Percentiles rank a stretch among this genome's conserved stretches.
Evolutionary conservation across 164 flowering plant species (phyloP).

Genomic region (Magnolia sinica): DNA sequence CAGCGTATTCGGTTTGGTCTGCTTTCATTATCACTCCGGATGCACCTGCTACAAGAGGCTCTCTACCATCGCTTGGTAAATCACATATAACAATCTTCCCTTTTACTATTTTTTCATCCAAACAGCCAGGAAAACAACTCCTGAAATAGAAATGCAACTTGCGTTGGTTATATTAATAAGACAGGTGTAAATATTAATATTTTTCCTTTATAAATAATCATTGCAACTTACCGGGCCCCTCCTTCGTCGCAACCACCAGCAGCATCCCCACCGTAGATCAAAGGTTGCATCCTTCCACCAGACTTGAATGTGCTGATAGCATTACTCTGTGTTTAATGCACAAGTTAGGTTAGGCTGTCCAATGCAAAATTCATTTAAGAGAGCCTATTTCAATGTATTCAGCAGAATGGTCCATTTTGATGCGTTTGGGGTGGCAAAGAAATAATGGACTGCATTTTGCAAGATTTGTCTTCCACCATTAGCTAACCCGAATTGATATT

Average conservation of each 20-base stretch:
- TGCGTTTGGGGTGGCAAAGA: too few species aligned
- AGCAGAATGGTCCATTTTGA: too few species aligned
- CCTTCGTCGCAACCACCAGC: background rate
- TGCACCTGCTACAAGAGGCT: constrained; percentile 27
- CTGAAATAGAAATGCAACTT: constrained; percentile 17
- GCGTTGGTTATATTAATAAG: background rate
- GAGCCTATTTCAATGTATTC: background rate
- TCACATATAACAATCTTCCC: constrained; percentile 63
- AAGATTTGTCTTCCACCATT: too few species aligned
- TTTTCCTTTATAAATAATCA: background rate
- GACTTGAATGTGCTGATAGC: constrained; percentile 2
- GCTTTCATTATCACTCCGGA: constrained; percentile 36
- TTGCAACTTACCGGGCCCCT: background rate
- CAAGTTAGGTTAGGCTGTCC: background rate
- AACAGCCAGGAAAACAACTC: constrained; percentile 25
- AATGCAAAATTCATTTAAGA: background rate
- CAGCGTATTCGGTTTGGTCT: constrained; percentile 23
- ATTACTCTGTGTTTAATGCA: background rate
- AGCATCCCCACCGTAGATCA: background rate
- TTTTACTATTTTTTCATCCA: constrained; percentile 30
- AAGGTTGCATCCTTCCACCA: background rate
- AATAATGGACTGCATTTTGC: too few species aligned
- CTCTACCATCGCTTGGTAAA: background rate
- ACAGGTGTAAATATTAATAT: background rate
- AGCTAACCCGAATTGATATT: too few species aligned